Evolutionary conservation across 331 rosid genomes (phyloP).

Genomic region (Dryas integrifolia): DNA sequence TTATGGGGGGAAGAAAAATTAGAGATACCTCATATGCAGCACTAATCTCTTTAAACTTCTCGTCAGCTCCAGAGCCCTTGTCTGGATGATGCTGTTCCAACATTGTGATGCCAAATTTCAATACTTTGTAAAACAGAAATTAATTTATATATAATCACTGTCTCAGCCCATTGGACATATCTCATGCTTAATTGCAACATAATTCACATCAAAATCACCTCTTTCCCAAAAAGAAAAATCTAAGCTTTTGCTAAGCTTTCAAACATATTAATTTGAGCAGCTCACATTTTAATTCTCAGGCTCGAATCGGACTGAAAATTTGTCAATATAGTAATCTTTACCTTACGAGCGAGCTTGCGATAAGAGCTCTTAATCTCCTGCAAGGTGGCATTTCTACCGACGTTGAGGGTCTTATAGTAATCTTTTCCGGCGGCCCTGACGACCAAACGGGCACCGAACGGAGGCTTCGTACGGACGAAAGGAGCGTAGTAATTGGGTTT

Average conservation of each 20-base stretch:
- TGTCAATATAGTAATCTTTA: too few species aligned
- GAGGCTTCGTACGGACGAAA: slow-evolving; percentile 1
- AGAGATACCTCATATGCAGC: slow-evolving; percentile 91
- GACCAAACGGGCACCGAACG: slow-evolving; percentile 24
- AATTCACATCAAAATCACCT: background rate
- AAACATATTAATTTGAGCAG: background rate
- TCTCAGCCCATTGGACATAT: too few species aligned
- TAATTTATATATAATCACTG: too few species aligned
- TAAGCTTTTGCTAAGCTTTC: background rate
- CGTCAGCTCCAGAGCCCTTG: slow-evolving; percentile 80
- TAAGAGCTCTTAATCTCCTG: slow-evolving; percentile 76
- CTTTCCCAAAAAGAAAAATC: background rate
- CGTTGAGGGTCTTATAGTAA: slow-evolving; percentile 64
- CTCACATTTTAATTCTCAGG: background rate
- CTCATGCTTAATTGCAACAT: background rate
- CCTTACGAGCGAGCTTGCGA: slow-evolving; percentile 86
- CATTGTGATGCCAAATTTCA: slow-evolving; percentile 18
- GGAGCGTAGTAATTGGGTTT: slow-evolving; percentile 26
- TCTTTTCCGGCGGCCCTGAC: slow-evolving; percentile 51
- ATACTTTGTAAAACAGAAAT: slow-evolving; percentile 10
- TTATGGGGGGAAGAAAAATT: slow-evolving; percentile 9
- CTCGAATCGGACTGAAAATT: too few species aligned
- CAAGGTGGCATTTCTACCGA: slow-evolving; percentile 54
- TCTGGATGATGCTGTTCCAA: slow-evolving; percentile 85
- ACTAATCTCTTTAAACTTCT: slow-evolving; percentile 91